Percentiles rank a stretch among this genome's conserved stretches.
Evolutionary conservation across 495 filamentous ascomycete species (phyloP).

Genomic region (Talaromyces nanjingensis): DNA sequence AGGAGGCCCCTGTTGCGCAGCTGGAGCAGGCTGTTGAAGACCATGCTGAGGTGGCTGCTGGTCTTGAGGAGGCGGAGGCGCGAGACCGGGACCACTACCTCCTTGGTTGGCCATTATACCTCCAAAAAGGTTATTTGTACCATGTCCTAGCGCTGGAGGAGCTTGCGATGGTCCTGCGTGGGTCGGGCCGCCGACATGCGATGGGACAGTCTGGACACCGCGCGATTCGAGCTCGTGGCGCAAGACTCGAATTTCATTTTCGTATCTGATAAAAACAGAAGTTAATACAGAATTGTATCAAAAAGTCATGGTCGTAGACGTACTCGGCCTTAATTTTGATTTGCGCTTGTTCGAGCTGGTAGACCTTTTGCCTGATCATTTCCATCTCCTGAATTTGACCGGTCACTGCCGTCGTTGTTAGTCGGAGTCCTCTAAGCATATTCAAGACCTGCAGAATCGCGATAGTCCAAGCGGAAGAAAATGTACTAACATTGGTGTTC

Average conservation of each 20-base stretch:
- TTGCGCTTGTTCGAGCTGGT: constrained; percentile 81
- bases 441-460: not conserved
- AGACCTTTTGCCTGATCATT: constrained; percentile 84
- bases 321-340: constrained; percentile 84
- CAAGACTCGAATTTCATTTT: constrained; percentile 79
- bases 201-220: constrained; percentile 60
- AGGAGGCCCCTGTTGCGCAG: constrained; percentile 56
- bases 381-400: constrained; percentile 89
- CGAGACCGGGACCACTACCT: constrained; percentile 78
- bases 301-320: constrained; percentile 16
- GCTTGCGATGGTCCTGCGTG: constrained; percentile 75
- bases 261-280: constrained; percentile 59
- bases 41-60: constrained; percentile 53
- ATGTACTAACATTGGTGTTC: constrained; percentile 79
- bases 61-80: constrained; percentile 69
- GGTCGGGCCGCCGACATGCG: constrained; percentile 55
- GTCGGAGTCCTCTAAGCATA: constrained; percentile 1
- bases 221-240: constrained; percentile 84
- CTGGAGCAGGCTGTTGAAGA: constrained; percentile 53
- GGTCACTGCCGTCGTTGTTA: constrained; percentile 52
- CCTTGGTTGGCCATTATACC: constrained; percentile 91
- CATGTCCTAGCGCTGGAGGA: constrained; percentile 83
- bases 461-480: not conserved
- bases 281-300: constrained; percentile 6
- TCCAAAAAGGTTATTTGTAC: constrained; percentile 84